Evolutionary conservation across 202 grass and related monocot species (phyloP).

Genomic region (Panicum virgatum): DNA sequence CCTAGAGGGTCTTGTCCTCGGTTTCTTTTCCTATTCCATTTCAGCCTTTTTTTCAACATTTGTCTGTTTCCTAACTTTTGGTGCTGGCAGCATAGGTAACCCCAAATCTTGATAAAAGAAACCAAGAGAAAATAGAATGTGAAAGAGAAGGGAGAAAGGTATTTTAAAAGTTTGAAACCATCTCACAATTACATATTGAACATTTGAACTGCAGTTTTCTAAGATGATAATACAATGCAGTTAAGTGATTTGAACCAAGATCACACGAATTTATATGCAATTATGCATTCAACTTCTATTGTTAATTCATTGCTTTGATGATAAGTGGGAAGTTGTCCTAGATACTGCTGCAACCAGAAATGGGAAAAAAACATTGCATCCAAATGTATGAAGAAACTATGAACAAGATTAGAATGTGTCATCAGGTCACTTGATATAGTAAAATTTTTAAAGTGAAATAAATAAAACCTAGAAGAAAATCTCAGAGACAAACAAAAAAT

Average conservation of each 20-base stretch:
- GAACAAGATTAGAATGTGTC: conserved; percentile 6
- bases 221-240: not conserved
- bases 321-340: not conserved
- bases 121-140: not conserved
- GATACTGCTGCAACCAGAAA: not conserved
- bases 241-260: not conserved
- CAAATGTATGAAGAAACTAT: conserved; percentile 2
- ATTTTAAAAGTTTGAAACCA: not conserved
- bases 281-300: conserved; percentile 15
- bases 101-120: not conserved
- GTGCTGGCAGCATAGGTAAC: not conserved
- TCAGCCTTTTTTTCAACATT: not conserved
- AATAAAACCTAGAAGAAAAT: conserved; percentile 12
- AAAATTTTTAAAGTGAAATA: not conserved
- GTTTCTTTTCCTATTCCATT: not conserved
- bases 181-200: not conserved
- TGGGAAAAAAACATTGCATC: not conserved
- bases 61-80: not conserved
- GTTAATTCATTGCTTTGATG: not conserved
- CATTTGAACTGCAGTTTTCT: too few relatives aligned
- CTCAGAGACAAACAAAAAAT: not conserved
- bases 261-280: not conserved
- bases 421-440: not conserved
- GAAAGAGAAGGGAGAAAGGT: not conserved
- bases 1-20: not conserved